phyloP scores from a whole-genome alignment of 345 rosid genomes.

The Dipteronia dyeriana region DNA sequence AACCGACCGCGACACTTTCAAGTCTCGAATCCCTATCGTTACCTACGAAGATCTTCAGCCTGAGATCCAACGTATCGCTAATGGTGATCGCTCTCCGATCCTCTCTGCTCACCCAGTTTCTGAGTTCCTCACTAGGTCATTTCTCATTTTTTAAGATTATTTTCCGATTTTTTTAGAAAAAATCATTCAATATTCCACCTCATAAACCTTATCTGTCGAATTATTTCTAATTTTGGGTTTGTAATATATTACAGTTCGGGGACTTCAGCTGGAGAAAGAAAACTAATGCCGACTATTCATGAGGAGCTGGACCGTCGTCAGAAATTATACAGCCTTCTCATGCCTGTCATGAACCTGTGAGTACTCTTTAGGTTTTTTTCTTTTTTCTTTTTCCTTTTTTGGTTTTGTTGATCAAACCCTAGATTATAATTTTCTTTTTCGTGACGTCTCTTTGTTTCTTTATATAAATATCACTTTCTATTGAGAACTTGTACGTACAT shows the following conservation, averaged over 20 bases:
- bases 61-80: constrained; percentile 72
- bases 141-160: too few relatives aligned
- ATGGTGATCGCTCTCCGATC: constrained; percentile 76
- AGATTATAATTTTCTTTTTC: not conserved
- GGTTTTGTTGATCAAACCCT: not conserved
- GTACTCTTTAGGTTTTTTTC: constrained; percentile 12
- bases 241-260: constrained; percentile 64
- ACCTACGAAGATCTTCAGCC: constrained; percentile 72
- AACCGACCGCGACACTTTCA: constrained; percentile 53
- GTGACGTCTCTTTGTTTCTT: not conserved
- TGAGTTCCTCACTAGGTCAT: constrained; percentile 79
- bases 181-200: too few relatives aligned
- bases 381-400: not conserved
- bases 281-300: constrained; percentile 84
- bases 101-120: constrained; percentile 67
- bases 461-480: not conserved
- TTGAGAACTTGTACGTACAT: not conserved
- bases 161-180: too few relatives aligned
- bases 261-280: constrained; percentile 96
- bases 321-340: constrained; percentile 73
- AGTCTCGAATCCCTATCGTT: constrained; percentile 58
- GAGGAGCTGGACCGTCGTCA: constrained; percentile 84
- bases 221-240: not conserved
- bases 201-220: too few relatives aligned
- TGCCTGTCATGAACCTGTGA: constrained; percentile 93